These are phyloP conservation scores for Pseudoturritis turrita DNA, from an alignment of 345 rosid species.

Conservation along the genomic window DNA sequence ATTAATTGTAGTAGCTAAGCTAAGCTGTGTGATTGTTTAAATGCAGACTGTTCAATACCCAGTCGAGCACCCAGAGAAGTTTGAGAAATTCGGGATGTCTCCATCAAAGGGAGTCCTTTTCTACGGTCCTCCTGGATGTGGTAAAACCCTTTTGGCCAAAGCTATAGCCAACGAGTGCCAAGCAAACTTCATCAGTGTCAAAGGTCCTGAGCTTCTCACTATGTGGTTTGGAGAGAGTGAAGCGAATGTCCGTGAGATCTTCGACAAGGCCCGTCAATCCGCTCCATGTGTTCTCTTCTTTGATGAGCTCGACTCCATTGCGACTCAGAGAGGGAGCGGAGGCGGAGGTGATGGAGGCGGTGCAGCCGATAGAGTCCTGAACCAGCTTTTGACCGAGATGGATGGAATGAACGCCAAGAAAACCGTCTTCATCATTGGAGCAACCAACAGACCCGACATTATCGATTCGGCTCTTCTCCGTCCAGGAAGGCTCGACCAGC, in stretches of 20 bases:
- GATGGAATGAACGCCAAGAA: slow-evolving; percentile 98
- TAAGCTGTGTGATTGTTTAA: background rate
- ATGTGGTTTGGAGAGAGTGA: slow-evolving; percentile 99
- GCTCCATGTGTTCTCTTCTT: slow-evolving; percentile 97
- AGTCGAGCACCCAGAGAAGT: slow-evolving; percentile 97
- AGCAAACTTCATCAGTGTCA: slow-evolving; percentile 93
- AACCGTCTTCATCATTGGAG: slow-evolving; percentile 93
- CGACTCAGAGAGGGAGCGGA: slow-evolving; percentile 98
- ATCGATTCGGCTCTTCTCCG: slow-evolving; percentile 95
- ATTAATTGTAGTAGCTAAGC: background rate
- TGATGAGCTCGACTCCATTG: slow-evolving; percentile 97
- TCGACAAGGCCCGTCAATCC: slow-evolving; percentile 96
- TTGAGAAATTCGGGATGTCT: slow-evolving; percentile 98
- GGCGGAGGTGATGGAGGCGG: slow-evolving; percentile 80
- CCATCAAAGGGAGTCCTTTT: slow-evolving; percentile 97
- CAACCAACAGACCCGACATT: slow-evolving; percentile 94
- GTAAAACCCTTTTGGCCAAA: slow-evolving; percentile 94
- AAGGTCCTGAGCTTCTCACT: slow-evolving; percentile 95
- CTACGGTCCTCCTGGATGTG: slow-evolving; percentile 99
- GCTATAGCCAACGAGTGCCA: slow-evolving; percentile 98
- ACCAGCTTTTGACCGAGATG: slow-evolving; percentile 98
- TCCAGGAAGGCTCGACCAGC: slow-evolving; percentile 96
- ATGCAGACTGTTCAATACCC: slow-evolving; percentile 98
- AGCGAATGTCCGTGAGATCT: slow-evolving; percentile 94
- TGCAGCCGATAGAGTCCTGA: slow-evolving; percentile 95